phyloP scores from a whole-genome alignment of 2,329 filamentous ascomycete genomes.

The Colletotrichum salicis region DNA sequence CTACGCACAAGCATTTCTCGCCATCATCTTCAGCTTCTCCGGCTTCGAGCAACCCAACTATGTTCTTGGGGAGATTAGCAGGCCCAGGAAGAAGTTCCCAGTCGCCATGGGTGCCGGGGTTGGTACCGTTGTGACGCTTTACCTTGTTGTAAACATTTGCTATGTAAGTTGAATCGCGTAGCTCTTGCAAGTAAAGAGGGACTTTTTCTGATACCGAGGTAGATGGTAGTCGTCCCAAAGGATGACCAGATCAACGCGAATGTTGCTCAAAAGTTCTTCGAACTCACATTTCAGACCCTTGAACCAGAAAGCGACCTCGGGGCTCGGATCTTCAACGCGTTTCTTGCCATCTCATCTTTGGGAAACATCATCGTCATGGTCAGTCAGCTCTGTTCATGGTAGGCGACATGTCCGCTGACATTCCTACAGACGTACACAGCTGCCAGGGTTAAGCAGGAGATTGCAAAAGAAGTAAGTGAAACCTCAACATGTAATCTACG shows the following conservation, averaged over 20 bases:
- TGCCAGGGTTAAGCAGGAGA: conserved; percentile 68
- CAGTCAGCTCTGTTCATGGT: neutral
- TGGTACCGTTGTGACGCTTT: conserved; percentile 44
- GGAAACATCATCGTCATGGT: conserved; percentile 66
- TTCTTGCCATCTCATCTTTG: conserved; percentile 64
- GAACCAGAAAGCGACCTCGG: conserved; percentile 40
- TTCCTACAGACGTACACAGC: conserved; percentile 59
- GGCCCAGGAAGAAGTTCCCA: conserved; percentile 46
- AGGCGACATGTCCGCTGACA: neutral
- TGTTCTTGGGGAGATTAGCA: conserved; percentile 46
- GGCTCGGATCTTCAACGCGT: conserved; percentile 55
- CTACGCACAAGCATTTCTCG: conserved; percentile 53
- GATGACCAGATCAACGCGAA: conserved; percentile 37
- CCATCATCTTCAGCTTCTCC: conserved; percentile 53
- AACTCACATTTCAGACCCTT: conserved; percentile 44
- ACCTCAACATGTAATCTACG: too few relatives aligned
- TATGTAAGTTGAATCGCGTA: conserved; percentile 43
- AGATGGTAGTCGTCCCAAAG: conserved; percentile 53
- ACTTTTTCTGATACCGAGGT: conserved; percentile 42
- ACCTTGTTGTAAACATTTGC: conserved; percentile 50
- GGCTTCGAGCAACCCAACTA: conserved; percentile 53
- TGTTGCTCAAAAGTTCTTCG: conserved; percentile 49
- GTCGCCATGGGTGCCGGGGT: conserved; percentile 45
- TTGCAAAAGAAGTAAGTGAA: conserved; percentile 59
- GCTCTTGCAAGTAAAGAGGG: conserved; percentile 43